Evolutionary conservation across 768 basidiomycete genomes (phyloP), one percentile per base, ranked within the genome.

Genomic region (Calvatia gigantea): DNA sequence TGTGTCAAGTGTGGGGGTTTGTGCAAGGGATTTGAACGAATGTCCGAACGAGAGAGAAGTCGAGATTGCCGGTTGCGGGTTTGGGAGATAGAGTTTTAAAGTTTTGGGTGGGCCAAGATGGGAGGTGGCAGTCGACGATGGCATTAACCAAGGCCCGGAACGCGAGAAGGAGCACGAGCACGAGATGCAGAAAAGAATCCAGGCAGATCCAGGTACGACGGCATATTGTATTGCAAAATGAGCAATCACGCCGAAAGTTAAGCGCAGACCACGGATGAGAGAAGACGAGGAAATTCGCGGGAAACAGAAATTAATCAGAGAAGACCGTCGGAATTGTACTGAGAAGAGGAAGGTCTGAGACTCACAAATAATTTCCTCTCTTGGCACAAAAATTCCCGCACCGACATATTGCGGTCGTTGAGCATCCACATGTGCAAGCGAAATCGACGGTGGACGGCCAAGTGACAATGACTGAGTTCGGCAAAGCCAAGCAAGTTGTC

Each of bases 401-500:
- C 78, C 81, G 32, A 73, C 69, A 61, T 80, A 83, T 15, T 70
- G 69, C 0, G 84, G 84, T 1, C 77, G 73, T 55, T 81, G 79
- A 39, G 80, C 76, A 61, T 89, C 87, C 43, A 89, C 84, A 63
- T 87, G 84, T 11, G 76, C 72, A 54, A 87, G 68, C 54, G 75
- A 81, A 47, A 89, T 76, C 12, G 87, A 87, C 6, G 87, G 84
- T 1, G 87, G 87, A 7, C 87, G 81, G 23, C 87, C 84, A 15
- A 88, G 79, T 52, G 85, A 86, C 29, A 89, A 72, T 53, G 83
- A 83, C 87, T 89, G 60, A 37, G 56, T 8, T 48, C 33, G 32
- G 15, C 17, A 25, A 37, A 19, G 15, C 12, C 29, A 17, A 46
- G 29, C 12, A 28, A 17, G 14, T 21, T 4, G 12, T 37, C 35